These are phyloP conservation scores for Trypanosoma scelopori DNA, from an alignment of 208 protist species.

Conservation along the genomic window DNA sequence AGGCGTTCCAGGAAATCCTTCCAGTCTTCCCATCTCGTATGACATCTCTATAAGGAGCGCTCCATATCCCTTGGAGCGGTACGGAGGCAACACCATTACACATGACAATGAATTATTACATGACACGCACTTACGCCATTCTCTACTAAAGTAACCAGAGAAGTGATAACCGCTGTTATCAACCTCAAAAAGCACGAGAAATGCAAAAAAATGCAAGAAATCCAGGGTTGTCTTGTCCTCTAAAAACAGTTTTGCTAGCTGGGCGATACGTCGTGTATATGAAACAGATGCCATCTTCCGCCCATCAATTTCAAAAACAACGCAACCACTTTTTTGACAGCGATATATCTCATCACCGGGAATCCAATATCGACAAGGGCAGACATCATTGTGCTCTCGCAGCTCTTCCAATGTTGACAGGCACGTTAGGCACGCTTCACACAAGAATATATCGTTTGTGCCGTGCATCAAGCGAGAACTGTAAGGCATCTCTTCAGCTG, in stretches of 20 bases:
- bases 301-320: slow-evolving; percentile 69
- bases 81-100: slow-evolving; percentile 72
- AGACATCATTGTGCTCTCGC: slow-evolving; percentile 42
- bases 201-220: slow-evolving; percentile 77
- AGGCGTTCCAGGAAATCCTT: slow-evolving; percentile 56
- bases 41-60: slow-evolving; percentile 63
- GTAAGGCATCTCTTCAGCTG: slow-evolving; percentile 7
- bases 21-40: slow-evolving; percentile 65
- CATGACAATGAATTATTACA: slow-evolving; percentile 81
- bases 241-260: slow-evolving; percentile 61
- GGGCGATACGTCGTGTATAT: slow-evolving; percentile 50
- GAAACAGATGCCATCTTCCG: slow-evolving; percentile 46
- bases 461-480: slow-evolving; percentile 13
- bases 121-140: slow-evolving; percentile 49
- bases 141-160: slow-evolving; percentile 75
- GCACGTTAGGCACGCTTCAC: slow-evolving; percentile 59
- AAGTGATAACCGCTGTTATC: slow-evolving; percentile 80
- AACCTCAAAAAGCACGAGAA: slow-evolving; percentile 63
- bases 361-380: slow-evolving; percentile 60
- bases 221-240: slow-evolving; percentile 75
- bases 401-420: slow-evolving; percentile 35
- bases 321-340: slow-evolving; percentile 26
- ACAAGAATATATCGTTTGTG: slow-evolving; percentile 41
- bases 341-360: slow-evolving; percentile 72
- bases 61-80: slow-evolving; percentile 66